These are phyloP conservation scores for Aspergillus nanangensis DNA, from an alignment of 495 filamentous ascomycete species.

Conservation along the genomic window DNA sequence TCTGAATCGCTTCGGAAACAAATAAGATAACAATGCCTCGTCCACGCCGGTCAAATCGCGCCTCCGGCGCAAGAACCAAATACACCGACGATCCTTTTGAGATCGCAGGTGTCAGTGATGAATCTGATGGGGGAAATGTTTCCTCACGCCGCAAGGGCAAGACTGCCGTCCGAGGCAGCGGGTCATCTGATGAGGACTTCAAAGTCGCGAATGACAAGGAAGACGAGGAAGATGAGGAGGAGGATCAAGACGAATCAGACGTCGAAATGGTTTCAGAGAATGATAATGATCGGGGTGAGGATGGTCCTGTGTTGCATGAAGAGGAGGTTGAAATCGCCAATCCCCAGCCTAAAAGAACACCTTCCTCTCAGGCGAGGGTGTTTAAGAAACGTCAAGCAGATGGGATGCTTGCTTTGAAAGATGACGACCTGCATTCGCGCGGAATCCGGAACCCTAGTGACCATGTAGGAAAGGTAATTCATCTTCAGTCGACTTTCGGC, in stretches of 20 bases:
- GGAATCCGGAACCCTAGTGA: conserved; percentile 33
- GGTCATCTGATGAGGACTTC: conserved; percentile 25
- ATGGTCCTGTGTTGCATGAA: conserved; percentile 10
- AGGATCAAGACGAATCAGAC: conserved; percentile 13
- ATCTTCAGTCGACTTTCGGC: conserved; percentile 37
- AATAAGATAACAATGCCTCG: too few species aligned
- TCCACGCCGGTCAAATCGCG: conserved; percentile 35
- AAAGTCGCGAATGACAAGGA: conserved; percentile 8
- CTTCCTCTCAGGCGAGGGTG: conserved; percentile 1
- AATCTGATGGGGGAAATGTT: conserved; percentile 16
- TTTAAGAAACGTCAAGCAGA: conserved; percentile 17
- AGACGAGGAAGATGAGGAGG: conserved; percentile 17
- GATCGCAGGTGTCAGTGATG: conserved; percentile 28
- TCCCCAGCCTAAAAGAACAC: background rate
- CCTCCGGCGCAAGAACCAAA: conserved; percentile 23
- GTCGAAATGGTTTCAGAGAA: conserved; percentile 4
- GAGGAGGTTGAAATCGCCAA: conserved; percentile 1
- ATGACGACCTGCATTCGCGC: conserved; percentile 29
- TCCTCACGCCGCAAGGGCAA: conserved; percentile 15
- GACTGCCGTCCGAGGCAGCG: conserved; percentile 4
- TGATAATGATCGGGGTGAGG: conserved; percentile 9
- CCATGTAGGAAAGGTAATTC: conserved; percentile 35
- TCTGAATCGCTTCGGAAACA: too few species aligned
- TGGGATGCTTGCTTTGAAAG: conserved; percentile 12
- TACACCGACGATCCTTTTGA: conserved; percentile 36